Conservation (phyloP, 176 grass and related monocot species). For the Avena sativa region DNA sequence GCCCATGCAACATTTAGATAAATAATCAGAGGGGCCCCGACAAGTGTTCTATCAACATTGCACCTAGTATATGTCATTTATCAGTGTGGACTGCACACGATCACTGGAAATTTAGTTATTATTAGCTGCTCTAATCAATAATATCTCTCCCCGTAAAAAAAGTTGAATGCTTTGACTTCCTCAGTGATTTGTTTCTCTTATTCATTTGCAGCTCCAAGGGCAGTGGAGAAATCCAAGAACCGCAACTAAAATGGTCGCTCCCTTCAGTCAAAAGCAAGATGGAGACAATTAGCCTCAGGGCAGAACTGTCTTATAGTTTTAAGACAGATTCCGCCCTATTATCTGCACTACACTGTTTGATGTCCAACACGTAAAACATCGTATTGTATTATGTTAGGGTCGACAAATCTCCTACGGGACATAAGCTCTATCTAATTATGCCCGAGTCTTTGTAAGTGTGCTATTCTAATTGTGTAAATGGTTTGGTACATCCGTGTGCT, state of each 20-base stretch:
- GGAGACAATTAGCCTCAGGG: conserved; percentile 41
- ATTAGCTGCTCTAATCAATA: conserved; percentile 9
- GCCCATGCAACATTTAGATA: background rate
- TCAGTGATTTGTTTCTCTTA: background rate
- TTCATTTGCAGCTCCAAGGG: conserved; percentile 62
- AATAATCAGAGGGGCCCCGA: background rate
- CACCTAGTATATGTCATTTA: background rate
- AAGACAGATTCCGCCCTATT: conserved; percentile 28
- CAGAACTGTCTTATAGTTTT: background rate
- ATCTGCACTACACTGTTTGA: conserved; percentile 56
- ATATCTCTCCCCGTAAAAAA: background rate
- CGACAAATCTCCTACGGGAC: background rate
- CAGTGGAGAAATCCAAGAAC: conserved; percentile 54
- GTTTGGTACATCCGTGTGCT: conserved; percentile 41
- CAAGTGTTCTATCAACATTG: conserved; percentile 13
- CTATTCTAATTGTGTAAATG: conserved; percentile 75
- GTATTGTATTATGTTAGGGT: conserved; percentile 10
- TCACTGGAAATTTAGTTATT: background rate
- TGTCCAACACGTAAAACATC: conserved; percentile 41
- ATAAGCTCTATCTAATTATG: conserved; percentile 50
- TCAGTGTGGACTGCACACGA: background rate
- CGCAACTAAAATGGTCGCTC: conserved; percentile 49
- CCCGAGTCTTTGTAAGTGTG: conserved; percentile 55
- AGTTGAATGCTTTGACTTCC: background rate
- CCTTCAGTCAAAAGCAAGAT: conserved; percentile 35